Evolutionary conservation across 2,329 filamentous ascomycete genomes (phyloP).

Genomic region (Fusarium austroafricanum): DNA sequence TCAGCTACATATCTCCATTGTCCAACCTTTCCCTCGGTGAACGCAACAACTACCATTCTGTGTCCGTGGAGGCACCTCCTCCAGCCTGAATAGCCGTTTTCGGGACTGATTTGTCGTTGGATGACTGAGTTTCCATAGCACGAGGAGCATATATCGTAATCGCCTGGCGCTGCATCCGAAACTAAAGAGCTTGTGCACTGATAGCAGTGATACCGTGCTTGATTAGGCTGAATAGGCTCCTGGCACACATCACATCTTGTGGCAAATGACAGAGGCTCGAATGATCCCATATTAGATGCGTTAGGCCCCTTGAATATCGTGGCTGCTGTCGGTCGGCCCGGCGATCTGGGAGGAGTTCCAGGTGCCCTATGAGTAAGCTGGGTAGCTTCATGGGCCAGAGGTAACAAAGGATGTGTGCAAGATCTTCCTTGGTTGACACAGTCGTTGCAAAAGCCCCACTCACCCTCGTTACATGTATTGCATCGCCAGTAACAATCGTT

Average conservation of each 20-base stretch:
- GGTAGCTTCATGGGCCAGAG: conserved; percentile 71
- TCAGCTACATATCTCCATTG: conserved; percentile 74
- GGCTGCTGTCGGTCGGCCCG: conserved; percentile 61
- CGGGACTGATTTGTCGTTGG: conserved; percentile 72
- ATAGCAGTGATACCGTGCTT: conserved; percentile 83
- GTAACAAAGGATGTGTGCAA: conserved; percentile 85
- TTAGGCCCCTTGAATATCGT: conserved; percentile 61
- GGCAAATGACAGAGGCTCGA: conserved; percentile 76
- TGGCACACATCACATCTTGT: conserved; percentile 84
- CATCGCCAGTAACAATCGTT: conserved; percentile 94
- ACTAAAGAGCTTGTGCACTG: conserved; percentile 69
- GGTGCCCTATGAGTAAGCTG: conserved; percentile 52
- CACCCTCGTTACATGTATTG: conserved; percentile 85
- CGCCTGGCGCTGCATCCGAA: conserved; percentile 67
- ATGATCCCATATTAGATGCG: conserved; percentile 62
- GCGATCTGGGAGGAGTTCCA: conserved; percentile 54
- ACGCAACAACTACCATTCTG: conserved; percentile 84
- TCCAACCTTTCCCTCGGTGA: conserved; percentile 74
- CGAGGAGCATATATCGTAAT: conserved; percentile 84
- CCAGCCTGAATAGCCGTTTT: conserved; percentile 86
- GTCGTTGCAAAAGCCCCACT: conserved; percentile 92
- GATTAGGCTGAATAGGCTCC: conserved; percentile 75
- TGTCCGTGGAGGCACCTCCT: conserved; percentile 83
- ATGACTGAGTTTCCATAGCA: conserved; percentile 79
- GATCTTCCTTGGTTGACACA: conserved; percentile 86